A percentile compares a stretch with the other conserved stretches of the same genome.
Evolutionary conservation across 345 rosid genomes (phyloP).

Genomic region (Eucalyptus cloeziana): DNA sequence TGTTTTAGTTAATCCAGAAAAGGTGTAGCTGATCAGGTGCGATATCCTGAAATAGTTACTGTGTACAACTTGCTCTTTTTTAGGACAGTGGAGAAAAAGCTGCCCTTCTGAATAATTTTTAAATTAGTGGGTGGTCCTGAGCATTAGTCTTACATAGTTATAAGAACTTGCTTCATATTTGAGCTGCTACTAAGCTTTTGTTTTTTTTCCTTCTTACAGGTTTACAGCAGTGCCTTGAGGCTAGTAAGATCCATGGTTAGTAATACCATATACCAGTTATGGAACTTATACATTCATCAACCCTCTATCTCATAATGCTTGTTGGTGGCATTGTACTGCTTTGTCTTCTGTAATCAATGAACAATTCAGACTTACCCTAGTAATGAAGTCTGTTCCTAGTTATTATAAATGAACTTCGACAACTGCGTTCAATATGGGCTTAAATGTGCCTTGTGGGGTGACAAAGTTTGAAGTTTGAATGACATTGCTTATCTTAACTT

Average conservation of each 20-base stretch:
- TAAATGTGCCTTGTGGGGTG: background rate
- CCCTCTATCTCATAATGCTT: background rate
- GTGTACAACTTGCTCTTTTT: background rate
- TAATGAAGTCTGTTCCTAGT: background rate
- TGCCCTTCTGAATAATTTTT: background rate
- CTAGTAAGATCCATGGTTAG: slow-evolving; percentile 96
- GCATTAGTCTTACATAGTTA: background rate
- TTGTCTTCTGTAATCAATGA: background rate
- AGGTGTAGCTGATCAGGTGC: background rate
- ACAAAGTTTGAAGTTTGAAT: background rate
- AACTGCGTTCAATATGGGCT: background rate
- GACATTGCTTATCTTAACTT: background rate
- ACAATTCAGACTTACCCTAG: background rate
- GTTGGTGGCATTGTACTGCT: background rate
- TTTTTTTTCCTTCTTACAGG: slow-evolving; percentile 23
- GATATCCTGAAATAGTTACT: background rate
- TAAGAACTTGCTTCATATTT: background rate
- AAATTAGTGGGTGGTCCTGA: background rate
- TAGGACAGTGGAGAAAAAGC: background rate
- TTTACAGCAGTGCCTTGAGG: slow-evolving; percentile 94
- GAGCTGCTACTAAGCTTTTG: background rate
- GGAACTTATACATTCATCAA: background rate
- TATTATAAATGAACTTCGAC: background rate
- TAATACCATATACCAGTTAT: background rate
- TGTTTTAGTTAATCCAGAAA: background rate